phyloP scores from a whole-genome alignment of 306 rosid species.

The Dalbergia oliveri region DNA sequence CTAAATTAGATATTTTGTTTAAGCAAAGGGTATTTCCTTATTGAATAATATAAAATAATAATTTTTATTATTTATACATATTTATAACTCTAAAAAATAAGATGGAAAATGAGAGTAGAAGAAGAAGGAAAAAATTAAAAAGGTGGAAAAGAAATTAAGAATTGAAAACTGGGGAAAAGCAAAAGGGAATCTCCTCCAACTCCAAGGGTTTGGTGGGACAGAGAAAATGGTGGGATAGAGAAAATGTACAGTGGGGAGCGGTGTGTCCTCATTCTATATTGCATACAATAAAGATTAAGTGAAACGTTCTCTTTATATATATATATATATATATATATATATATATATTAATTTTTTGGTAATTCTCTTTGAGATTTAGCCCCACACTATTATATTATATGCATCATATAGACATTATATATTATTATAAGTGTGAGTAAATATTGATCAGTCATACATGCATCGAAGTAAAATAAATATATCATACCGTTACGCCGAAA shows the following conservation, averaged over 20 bases:
- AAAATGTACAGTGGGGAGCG: slow-evolving; percentile 46
- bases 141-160: neutral
- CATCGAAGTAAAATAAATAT: no score
- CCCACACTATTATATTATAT: no score
- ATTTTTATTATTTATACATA: neutral
- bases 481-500: no score
- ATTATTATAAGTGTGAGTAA: no score
- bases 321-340: no score
- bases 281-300: neutral
- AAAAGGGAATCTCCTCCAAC: slow-evolving; percentile 52
- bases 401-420: no score
- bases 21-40: no score
- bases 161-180: neutral
- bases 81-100: neutral
- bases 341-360: no score
- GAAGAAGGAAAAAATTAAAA: neutral
- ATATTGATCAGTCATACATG: no score
- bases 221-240: slow-evolving; percentile 18
- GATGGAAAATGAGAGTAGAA: neutral
- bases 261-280: neutral
- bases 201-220: slow-evolving; percentile 40
- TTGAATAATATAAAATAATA: neutral
- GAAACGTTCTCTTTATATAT: neutral
- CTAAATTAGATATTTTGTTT: no score
- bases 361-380: neutral